These are phyloP conservation scores for Podaxis sp. DNA, from an alignment of 768 basidiomycete species.

Conservation along the genomic window DNA sequence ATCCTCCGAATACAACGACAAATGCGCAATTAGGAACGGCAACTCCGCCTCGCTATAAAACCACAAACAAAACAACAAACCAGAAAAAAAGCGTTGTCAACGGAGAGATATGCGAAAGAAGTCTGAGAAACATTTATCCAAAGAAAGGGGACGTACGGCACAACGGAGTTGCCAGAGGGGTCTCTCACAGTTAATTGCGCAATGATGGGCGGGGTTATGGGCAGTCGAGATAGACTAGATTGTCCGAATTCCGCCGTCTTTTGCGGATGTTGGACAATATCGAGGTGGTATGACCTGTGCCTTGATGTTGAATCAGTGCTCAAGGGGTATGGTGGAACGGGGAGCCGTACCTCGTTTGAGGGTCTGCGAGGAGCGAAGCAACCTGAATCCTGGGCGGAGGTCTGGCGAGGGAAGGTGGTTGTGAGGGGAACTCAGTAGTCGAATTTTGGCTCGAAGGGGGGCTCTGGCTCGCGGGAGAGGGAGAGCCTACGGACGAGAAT, in stretches of 20 bases:
- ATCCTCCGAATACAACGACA: conserved; percentile 73
- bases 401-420: conserved; percentile 32
- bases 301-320: conserved; percentile 7
- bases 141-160: conserved; percentile 62
- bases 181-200: conserved; percentile 78
- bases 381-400: conserved; percentile 55
- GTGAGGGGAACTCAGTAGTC: conserved; percentile 21
- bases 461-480: conserved; percentile 12
- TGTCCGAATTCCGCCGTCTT: conserved; percentile 81
- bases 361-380: conserved; percentile 56
- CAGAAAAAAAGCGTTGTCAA: conserved; percentile 5
- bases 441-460: conserved; percentile 17
- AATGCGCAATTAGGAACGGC: conserved; percentile 83
- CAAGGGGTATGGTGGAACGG: background rate
- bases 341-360: conserved; percentile 49
- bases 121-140: background rate
- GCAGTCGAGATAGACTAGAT: conserved; percentile 72
- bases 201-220: conserved; percentile 82
- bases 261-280: conserved; percentile 83
- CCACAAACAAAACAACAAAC: conserved; percentile 19
- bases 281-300: conserved; percentile 70
- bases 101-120: conserved; percentile 1
- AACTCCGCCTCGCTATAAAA: conserved; percentile 72
- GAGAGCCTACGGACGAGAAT: conserved; percentile 5
- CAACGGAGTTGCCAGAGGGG: conserved; percentile 64